Evolutionary conservation across 2,329 filamentous ascomycete genomes (phyloP).

Genomic region (Parasarocladium wereldwijsianum): DNA sequence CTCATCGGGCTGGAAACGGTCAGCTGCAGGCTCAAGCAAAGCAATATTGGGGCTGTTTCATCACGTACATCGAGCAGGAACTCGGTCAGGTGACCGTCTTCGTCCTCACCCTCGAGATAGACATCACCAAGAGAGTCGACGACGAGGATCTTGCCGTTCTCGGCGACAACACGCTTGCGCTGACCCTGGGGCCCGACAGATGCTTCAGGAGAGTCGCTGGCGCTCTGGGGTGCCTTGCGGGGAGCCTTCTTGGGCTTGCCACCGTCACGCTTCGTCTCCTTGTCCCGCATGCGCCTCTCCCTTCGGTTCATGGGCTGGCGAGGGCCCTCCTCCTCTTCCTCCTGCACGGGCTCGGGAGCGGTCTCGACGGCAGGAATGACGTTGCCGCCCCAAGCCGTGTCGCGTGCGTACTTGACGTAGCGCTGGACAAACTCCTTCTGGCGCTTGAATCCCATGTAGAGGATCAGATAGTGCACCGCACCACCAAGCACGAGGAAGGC

Average conservation of each 20-base stretch:
- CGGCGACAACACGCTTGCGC: slow-evolving; percentile 76
- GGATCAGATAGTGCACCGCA: slow-evolving; percentile 69
- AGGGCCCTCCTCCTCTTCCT: slow-evolving; percentile 33
- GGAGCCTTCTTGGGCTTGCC: slow-evolving; percentile 33
- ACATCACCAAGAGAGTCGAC: slow-evolving; percentile 89
- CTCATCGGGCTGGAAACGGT: slow-evolving; percentile 53
- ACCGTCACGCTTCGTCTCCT: slow-evolving; percentile 59
- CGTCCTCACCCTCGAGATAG: slow-evolving; percentile 82
- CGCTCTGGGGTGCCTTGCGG: slow-evolving; percentile 18
- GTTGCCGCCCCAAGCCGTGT: slow-evolving; percentile 81
- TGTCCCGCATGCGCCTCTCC: slow-evolving; percentile 80
- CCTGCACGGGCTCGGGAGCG: slow-evolving; percentile 24
- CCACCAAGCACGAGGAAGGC: slow-evolving; percentile 74
- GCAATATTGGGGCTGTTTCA: neutral
- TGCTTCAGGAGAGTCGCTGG: slow-evolving; percentile 23
- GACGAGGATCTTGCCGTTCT: slow-evolving; percentile 90
- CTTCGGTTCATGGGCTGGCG: slow-evolving; percentile 60
- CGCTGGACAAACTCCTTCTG: slow-evolving; percentile 83
- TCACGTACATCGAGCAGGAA: slow-evolving; percentile 72
- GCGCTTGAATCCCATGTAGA: slow-evolving; percentile 78
- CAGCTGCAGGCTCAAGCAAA: neutral
- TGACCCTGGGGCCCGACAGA: slow-evolving; percentile 53
- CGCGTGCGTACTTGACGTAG: slow-evolving; percentile 80
- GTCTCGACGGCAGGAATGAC: slow-evolving; percentile 53
- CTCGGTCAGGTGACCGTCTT: slow-evolving; percentile 70